phyloP scores from a whole-genome alignment of 352 stramenopile genomes.

The Aphanomyces astaci region DNA sequence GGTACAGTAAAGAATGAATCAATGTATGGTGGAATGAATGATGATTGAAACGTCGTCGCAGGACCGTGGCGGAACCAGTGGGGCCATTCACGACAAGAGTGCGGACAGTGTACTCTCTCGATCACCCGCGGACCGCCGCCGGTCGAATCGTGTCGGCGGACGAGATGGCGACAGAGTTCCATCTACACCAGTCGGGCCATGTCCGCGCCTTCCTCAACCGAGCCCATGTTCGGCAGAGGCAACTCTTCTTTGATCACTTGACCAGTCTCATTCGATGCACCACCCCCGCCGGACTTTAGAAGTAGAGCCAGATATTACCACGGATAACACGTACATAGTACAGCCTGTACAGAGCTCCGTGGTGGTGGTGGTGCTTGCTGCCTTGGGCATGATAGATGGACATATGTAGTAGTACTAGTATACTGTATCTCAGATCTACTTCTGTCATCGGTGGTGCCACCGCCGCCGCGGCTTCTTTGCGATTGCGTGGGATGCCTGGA shows the following conservation, averaged over 20 bases:
- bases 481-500: too few species aligned
- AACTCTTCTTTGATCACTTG: background rate
- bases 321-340: background rate
- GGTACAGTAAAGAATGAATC: too few species aligned
- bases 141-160: conserved; percentile 3
- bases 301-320: background rate
- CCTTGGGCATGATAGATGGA: too few species aligned
- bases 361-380: too few species aligned
- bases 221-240: background rate
- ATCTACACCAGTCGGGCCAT: background rate
- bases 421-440: too few species aligned
- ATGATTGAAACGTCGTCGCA: background rate
- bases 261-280: background rate
- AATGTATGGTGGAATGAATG: background rate
- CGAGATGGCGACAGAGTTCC: background rate
- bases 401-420: too few species aligned
- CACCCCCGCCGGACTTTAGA: too few species aligned
- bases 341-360: background rate
- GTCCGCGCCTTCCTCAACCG: background rate
- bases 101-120: conserved; percentile 17
- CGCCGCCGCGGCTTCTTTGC: too few species aligned
- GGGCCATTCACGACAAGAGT: background rate
- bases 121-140: background rate
- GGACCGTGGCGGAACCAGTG: conserved; percentile 5
- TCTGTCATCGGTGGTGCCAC: too few species aligned